Evolutionary conservation across 2,329 filamentous ascomycete genomes (phyloP).

Genomic region (Elsinoe perseae): DNA sequence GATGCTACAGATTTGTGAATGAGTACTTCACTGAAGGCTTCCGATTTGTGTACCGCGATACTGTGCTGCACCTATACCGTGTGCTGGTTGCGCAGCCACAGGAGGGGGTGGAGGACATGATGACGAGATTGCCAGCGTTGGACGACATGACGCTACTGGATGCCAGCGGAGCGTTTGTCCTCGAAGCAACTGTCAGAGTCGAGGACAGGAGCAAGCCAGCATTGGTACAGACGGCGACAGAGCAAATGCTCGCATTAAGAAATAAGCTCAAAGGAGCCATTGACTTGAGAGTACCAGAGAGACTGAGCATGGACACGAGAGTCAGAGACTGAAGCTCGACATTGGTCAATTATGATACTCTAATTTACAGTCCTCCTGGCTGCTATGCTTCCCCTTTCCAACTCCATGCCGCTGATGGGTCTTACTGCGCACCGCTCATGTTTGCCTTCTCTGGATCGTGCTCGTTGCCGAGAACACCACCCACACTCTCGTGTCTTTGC

Average conservation of each 20-base stretch:
- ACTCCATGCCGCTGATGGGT: conserved; percentile 20
- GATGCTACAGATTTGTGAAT: conserved; percentile 47
- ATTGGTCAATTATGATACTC: neutral
- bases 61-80: conserved; percentile 50
- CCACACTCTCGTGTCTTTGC: conserved; percentile 17
- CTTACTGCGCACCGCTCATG: conserved; percentile 21
- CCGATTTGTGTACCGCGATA: conserved; percentile 51
- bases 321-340: conserved; percentile 34
- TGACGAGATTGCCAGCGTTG: conserved; percentile 36
- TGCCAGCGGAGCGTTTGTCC: conserved; percentile 48
- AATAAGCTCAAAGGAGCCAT: conserved; percentile 50
- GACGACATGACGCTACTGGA: conserved; percentile 46
- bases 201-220: conserved; percentile 48
- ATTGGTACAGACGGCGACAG: conserved; percentile 46
- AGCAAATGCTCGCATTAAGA: conserved; percentile 49
- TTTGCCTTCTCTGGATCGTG: neutral
- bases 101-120: conserved; percentile 24
- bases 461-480: neutral
- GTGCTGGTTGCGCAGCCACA: conserved; percentile 37
- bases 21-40: conserved; percentile 52
- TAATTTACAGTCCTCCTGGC: neutral
- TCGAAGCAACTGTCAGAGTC: conserved; percentile 52
- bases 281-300: conserved; percentile 50
- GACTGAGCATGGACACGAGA: conserved; percentile 52
- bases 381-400: conserved; percentile 21